Conservation (phyloP, 164 flowering plant genomes). For the Kalanchoe fedtschenkoi region DNA sequence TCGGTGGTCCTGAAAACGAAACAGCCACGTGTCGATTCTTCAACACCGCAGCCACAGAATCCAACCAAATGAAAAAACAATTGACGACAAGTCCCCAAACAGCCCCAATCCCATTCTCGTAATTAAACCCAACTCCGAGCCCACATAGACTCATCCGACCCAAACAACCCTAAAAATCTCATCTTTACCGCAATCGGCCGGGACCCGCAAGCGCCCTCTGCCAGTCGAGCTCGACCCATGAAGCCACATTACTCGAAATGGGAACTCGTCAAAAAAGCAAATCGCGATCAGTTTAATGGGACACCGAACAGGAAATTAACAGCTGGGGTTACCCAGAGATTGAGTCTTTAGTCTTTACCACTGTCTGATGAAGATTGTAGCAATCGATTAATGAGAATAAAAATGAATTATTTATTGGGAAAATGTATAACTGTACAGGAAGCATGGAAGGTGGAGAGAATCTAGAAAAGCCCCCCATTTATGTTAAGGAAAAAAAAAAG, state of each 20-base stretch:
- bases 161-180: slow-evolving; percentile 13
- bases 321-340: neutral
- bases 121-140: slow-evolving; percentile 3
- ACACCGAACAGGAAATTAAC: neutral
- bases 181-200: slow-evolving; percentile 9
- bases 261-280: neutral
- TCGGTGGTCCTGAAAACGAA: neutral
- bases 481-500: slow-evolving; percentile 25
- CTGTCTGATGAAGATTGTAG: too few species aligned
- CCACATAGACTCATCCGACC: neutral
- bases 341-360: neutral
- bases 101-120: slow-evolving; percentile 11
- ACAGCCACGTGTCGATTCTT: neutral
- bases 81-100: neutral
- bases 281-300: neutral
- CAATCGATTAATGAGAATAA: too few species aligned
- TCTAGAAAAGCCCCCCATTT: slow-evolving; percentile 46
- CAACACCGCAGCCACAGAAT: slow-evolving; percentile 10
- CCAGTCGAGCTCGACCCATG: neutral
- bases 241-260: neutral
- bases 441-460: slow-evolving; percentile 62
- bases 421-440: slow-evolving; percentile 23
- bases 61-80: slow-evolving; percentile 12
- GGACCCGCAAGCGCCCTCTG: neutral
- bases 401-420: neutral